phyloP scores from a whole-genome alignment of 768 basidiomycete genomes.

The Amyloporia xantha region DNA sequence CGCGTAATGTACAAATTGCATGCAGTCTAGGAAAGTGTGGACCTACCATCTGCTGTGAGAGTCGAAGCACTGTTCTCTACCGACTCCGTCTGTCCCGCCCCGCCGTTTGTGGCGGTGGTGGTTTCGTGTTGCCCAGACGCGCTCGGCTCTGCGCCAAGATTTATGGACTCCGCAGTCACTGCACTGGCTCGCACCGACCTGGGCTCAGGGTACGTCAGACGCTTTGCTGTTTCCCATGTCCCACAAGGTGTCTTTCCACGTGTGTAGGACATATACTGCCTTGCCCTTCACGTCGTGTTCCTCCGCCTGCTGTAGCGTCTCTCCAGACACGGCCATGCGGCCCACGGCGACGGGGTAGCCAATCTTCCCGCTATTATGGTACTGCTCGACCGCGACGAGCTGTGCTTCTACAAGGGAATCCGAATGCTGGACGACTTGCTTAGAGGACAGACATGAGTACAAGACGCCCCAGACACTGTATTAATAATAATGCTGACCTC shows the following conservation, averaged over 20 bases:
- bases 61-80: constrained; percentile 4
- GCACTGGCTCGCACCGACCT: background rate
- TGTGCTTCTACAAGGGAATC: constrained; percentile 37
- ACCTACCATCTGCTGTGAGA: constrained; percentile 23
- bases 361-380: constrained; percentile 26
- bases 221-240: constrained; percentile 55
- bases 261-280: constrained; percentile 65
- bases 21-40: background rate
- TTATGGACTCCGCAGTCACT: background rate
- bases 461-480: constrained; percentile 2
- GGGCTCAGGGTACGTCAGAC: constrained; percentile 45
- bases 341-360: constrained; percentile 73
- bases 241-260: constrained; percentile 75
- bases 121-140: background rate
- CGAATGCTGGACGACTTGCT: constrained; percentile 55
- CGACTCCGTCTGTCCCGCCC: background rate
- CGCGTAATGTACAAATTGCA: too few relatives aligned
- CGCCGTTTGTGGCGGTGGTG: background rate
- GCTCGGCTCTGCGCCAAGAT: background rate
- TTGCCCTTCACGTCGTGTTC: constrained; percentile 61
- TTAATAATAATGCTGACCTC: constrained; percentile 44
- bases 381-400: constrained; percentile 59
- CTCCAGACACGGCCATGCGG: constrained; percentile 52
- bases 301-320: constrained; percentile 31
- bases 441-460: constrained; percentile 8